Base-by-base conservation (phyloP, 2,329 filamentous ascomycete genomes). In the Talaromyces marneffei region DNA sequence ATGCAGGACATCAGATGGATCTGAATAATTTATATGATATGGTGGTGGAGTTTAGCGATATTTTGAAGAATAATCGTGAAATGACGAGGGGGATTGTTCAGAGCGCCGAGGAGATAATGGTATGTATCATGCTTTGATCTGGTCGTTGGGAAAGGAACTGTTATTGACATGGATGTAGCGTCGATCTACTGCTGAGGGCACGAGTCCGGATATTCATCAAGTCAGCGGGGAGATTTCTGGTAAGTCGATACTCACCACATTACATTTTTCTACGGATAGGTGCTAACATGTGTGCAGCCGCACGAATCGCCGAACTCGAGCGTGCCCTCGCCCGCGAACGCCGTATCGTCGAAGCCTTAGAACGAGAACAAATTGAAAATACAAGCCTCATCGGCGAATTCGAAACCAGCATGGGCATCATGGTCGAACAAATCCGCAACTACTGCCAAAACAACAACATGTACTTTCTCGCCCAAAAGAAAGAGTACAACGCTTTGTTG, bases 1-100 rank as follows among this genome's bases (percentile, higher is more conserved):
- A 78, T 63, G 79, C 79, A 8, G 79, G 79, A 10, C 79, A 81
- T 59, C 78, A 81, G 68, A 80, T 81, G 77, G 79, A 82, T 64
- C 70, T 82, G 53, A 79, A 80, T 63, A 77, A 80, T 59, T 71
- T 82, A 2, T 81, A 79, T 61, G 76, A 79, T 37, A 80, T 80
- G 74, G 77, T 82, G 29, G 67, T 79, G 58, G 79, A 82, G 62
- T 67, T 82, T 63, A 80, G 79, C 53, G 76, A 79, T 16, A 75
- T 81, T 1, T 68, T 82, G 57, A 77, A 78, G 65, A 77, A 77
- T 60, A 82, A 82, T 61, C 76, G 79, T 16, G 79, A 81, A 63
- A 75, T 77, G 64, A 80, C 79, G 53, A 78, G 77, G 57, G 77
- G 73, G 42, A 80, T 82, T 62, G 78, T 80, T n/a, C 69, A 72